A percentile compares a stretch with the other conserved stretches of the same genome.
phyloP scores from a whole-genome alignment of 2,329 filamentous ascomycete genomes.

The Madurella fahalii region DNA sequence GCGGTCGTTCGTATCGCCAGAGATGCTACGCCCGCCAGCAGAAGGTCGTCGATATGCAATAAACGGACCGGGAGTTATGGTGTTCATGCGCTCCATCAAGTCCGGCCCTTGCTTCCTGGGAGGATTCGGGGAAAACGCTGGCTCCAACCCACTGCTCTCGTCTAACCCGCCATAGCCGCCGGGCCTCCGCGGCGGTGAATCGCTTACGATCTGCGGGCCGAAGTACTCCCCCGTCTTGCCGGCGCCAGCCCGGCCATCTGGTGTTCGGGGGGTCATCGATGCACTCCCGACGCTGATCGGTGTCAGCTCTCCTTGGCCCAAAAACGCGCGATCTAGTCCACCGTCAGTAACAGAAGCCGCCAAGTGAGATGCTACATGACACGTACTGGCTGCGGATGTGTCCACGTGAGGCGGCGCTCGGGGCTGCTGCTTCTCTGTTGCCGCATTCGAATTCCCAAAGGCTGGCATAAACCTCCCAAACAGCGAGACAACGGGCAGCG shows the following conservation, averaged over 20 bases:
- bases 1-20: slow-evolving; percentile 24
- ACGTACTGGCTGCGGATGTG: slow-evolving; percentile 50
- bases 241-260: slow-evolving; percentile 42
- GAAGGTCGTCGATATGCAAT: slow-evolving; percentile 42
- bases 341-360: slow-evolving; percentile 31
- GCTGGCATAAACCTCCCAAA: slow-evolving; percentile 36
- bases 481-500: slow-evolving; percentile 28
- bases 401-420: slow-evolving; percentile 47
- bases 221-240: slow-evolving; percentile 45
- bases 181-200: slow-evolving; percentile 40
- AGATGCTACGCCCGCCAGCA: slow-evolving; percentile 9
- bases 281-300: slow-evolving; percentile 58
- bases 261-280: slow-evolving; percentile 57
- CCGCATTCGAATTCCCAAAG: slow-evolving; percentile 26
- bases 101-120: slow-evolving; percentile 40
- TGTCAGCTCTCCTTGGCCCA: slow-evolving; percentile 56
- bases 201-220: slow-evolving; percentile 42
- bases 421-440: slow-evolving; percentile 36
- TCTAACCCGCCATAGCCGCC: slow-evolving; percentile 49
- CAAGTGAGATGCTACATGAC: not conserved
- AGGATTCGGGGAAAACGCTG: slow-evolving; percentile 45
- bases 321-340: slow-evolving; percentile 49
- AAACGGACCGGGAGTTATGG: slow-evolving; percentile 64
- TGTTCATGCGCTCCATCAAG: slow-evolving; percentile 60
- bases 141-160: slow-evolving; percentile 36